phyloP scores from a whole-genome alignment of 164 flowering plant genomes.

The Brasenia schreberi region DNA sequence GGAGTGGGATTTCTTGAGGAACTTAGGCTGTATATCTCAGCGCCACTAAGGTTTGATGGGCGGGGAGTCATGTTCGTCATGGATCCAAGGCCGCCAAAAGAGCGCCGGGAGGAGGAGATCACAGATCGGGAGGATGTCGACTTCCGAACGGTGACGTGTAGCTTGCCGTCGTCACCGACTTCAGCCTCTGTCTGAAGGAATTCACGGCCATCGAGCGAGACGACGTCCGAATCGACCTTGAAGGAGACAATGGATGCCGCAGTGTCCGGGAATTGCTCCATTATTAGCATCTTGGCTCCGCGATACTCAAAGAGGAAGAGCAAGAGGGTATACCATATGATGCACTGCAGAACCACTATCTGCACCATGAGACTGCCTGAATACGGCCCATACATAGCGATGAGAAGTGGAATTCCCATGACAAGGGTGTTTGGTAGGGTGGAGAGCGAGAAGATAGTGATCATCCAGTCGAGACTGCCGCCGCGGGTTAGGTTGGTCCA shows the following conservation, averaged over 20 bases:
- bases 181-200: slow-evolving; percentile 41
- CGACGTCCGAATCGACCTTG: slow-evolving; percentile 41
- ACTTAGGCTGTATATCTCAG: slow-evolving; percentile 40
- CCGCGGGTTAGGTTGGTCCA: slow-evolving; percentile 18
- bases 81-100: slow-evolving; percentile 24
- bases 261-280: slow-evolving; percentile 27
- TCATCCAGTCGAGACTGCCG: slow-evolving; percentile 33
- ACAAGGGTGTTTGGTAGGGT: slow-evolving; percentile 49
- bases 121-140: slow-evolving; percentile 58
- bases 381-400: slow-evolving; percentile 44
- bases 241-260: slow-evolving; percentile 32
- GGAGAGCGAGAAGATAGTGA: slow-evolving; percentile 6
- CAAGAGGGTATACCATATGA: slow-evolving; percentile 44
- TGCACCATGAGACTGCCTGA: slow-evolving; percentile 40
- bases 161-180: slow-evolving; percentile 30
- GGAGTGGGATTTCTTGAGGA: slow-evolving; percentile 43
- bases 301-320: slow-evolving; percentile 44
- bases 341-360: slow-evolving; percentile 16
- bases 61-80: slow-evolving; percentile 37
- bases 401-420: slow-evolving; percentile 52
- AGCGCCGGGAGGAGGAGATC: slow-evolving; percentile 30
- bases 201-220: slow-evolving; percentile 46
- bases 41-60: slow-evolving; percentile 44
- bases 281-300: slow-evolving; percentile 33
- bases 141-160: slow-evolving; percentile 42